These are phyloP conservation scores for Ensete glaucum DNA, from an alignment of 176 grass and related monocot genomes.

Conservation along the genomic window DNA sequence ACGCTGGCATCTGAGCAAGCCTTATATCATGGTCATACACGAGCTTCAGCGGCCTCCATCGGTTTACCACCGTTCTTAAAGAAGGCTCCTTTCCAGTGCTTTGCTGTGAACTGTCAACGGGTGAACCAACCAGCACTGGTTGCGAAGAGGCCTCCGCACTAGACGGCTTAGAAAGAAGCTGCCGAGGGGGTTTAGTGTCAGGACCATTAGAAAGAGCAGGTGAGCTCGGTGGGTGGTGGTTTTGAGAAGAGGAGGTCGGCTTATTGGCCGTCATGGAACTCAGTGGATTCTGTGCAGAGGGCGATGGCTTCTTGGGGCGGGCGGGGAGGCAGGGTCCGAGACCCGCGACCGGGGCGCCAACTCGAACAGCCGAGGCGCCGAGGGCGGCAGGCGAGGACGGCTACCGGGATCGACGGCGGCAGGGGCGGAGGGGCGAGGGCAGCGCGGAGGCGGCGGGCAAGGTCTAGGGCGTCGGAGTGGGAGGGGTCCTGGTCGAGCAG, in stretches of 20 bases:
- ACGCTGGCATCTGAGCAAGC: conserved; percentile 65
- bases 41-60: conserved; percentile 79
- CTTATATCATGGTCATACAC: conserved; percentile 94
- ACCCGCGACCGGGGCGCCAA: conserved; percentile 33
- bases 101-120: conserved; percentile 1
- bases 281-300: conserved; percentile 14
- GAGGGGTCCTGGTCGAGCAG: conserved; percentile 59
- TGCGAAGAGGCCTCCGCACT: conserved; percentile 22
- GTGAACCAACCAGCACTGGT: conserved; percentile 5
- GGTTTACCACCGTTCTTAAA: neutral
- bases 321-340: conserved; percentile 74
- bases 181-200: conserved; percentile 25
- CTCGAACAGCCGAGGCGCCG: conserved; percentile 63
- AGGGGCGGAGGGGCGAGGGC: conserved; percentile 38
- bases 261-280: neutral
- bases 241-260: conserved; percentile 1
- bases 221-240: conserved; percentile 14
- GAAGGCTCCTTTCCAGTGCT: conserved; percentile 24
- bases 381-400: conserved; percentile 69
- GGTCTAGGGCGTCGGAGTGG: conserved; percentile 56
- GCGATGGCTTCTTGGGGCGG: conserved; percentile 57
- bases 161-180: conserved; percentile 10
- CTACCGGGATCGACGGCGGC: neutral
- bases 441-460: conserved; percentile 36
- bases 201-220: conserved; percentile 16